These are phyloP conservation scores for Paspalum vaginatum DNA, from an alignment of 176 grass and related monocot genomes.

Conservation along the genomic window DNA sequence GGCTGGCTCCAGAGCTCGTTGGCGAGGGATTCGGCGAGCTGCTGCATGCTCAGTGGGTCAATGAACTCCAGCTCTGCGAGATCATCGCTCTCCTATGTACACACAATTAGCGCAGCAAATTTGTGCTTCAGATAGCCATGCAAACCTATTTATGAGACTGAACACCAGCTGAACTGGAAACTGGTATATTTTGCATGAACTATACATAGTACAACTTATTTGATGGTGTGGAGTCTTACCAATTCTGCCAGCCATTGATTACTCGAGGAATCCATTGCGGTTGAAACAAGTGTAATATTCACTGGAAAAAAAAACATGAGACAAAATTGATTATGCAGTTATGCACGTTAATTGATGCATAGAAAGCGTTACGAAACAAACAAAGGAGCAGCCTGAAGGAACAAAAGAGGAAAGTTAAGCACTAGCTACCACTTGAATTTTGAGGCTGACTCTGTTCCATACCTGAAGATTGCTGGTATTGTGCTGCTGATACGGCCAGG, in stretches of 20 bases:
- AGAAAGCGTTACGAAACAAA: not conserved
- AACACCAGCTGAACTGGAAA: too few species aligned
- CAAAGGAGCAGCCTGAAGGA: not conserved
- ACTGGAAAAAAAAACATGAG: too few species aligned
- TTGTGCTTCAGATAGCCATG: too few species aligned
- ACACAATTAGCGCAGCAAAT: not conserved
- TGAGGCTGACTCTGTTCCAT: not conserved
- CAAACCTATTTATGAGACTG: too few species aligned
- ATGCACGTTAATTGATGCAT: not conserved
- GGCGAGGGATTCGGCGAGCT: constrained; percentile 31
- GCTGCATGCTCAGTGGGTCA: constrained; percentile 36
- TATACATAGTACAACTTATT: too few species aligned
- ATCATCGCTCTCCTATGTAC: constrained; percentile 26
- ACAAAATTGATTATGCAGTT: too few species aligned
- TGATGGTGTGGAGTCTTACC: not conserved
- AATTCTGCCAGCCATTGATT: constrained; percentile 33
- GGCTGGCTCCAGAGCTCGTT: constrained; percentile 22
- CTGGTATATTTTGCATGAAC: too few species aligned
- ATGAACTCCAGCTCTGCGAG: constrained; percentile 20
- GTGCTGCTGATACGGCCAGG: not conserved
- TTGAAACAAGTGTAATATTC: too few species aligned
- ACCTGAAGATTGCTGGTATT: not conserved
- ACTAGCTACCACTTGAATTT: not conserved
- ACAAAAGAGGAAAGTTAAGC: not conserved
- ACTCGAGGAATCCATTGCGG: constrained; percentile 18